A percentile compares a stretch with the other conserved stretches of the same genome.
Conservation (phyloP, 2,329 filamentous ascomycete genomes). For the Trichophyton benhamiae region DNA sequence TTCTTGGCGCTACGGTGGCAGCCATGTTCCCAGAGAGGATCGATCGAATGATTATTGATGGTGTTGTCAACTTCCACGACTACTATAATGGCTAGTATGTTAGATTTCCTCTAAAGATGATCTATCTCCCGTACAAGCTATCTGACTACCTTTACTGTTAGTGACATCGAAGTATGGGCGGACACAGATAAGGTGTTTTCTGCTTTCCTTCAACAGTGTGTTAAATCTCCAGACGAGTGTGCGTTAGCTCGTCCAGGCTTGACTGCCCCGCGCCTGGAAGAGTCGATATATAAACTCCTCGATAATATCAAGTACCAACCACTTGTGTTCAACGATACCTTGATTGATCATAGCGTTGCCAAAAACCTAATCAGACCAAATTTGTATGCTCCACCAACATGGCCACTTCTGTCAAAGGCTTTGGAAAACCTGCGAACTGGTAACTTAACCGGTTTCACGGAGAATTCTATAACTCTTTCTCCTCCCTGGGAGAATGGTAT, state of each 20-base stretch:
- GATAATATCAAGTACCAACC: conserved; percentile 7
- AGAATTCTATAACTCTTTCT: neutral
- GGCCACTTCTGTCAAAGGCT: neutral
- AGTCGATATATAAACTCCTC: conserved; percentile 19
- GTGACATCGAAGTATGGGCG: conserved; percentile 18
- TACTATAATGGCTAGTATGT: conserved; percentile 13
- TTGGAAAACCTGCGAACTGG: neutral
- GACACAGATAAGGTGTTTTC: conserved; percentile 20
- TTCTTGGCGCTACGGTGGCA: conserved; percentile 21
- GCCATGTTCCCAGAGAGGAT: conserved; percentile 32
- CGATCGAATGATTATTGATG: conserved; percentile 29
- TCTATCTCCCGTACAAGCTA: neutral
- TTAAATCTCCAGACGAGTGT: conserved; percentile 22
- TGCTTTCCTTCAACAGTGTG: conserved; percentile 18
- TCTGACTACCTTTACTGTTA: conserved; percentile 3
- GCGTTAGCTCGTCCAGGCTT: conserved; percentile 24
- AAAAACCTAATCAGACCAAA: neutral
- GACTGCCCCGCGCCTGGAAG: conserved; percentile 30
- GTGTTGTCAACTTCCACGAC: conserved; percentile 20
- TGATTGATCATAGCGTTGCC: conserved; percentile 5
- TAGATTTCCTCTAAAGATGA: neutral
- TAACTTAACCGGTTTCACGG: neutral
- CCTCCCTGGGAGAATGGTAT: neutral
- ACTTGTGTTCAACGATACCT: neutral
- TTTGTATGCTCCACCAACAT: conserved; percentile 1